phyloP scores from a whole-genome alignment of 352 stramenopile species.

The Phytophthora foliorum region DNA sequence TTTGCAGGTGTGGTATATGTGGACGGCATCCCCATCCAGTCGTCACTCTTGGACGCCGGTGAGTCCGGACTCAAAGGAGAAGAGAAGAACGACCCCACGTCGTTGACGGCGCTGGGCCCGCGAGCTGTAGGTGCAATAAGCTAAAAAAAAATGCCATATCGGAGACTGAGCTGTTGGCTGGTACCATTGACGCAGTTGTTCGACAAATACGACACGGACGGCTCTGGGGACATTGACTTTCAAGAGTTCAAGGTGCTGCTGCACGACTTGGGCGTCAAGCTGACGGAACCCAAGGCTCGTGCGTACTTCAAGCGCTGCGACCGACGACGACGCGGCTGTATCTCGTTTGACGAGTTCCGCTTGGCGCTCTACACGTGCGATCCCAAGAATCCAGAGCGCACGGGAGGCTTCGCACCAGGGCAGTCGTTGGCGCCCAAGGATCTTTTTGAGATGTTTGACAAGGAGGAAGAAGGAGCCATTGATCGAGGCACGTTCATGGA shows the following conservation, averaged over 20 bases:
- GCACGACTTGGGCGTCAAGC: constrained; percentile 58
- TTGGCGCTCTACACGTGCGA: constrained; percentile 84
- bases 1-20: constrained; percentile 71
- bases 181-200: constrained; percentile 60
- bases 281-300: constrained; percentile 76
- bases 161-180: background rate
- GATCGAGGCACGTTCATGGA: constrained; percentile 76
- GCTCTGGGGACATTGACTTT: constrained; percentile 81
- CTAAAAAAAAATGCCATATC: background rate
- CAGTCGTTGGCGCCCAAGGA: constrained; percentile 82
- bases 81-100: constrained; percentile 50
- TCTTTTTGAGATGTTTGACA: constrained; percentile 87
- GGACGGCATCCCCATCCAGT: constrained; percentile 80
- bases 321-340: constrained; percentile 61
- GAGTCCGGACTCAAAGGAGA: constrained; percentile 51
- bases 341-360: constrained; percentile 87
- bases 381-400: constrained; percentile 79
- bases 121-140: constrained; percentile 42
- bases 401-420: constrained; percentile 71
- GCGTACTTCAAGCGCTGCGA: constrained; percentile 88
- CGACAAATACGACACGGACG: constrained; percentile 84
- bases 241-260: constrained; percentile 84
- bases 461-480: constrained; percentile 71
- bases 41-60: constrained; percentile 57
- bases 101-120: constrained; percentile 61